Evolutionary conservation across 305 asterid species (phyloP).

Genomic region (Striga hermonthica): DNA sequence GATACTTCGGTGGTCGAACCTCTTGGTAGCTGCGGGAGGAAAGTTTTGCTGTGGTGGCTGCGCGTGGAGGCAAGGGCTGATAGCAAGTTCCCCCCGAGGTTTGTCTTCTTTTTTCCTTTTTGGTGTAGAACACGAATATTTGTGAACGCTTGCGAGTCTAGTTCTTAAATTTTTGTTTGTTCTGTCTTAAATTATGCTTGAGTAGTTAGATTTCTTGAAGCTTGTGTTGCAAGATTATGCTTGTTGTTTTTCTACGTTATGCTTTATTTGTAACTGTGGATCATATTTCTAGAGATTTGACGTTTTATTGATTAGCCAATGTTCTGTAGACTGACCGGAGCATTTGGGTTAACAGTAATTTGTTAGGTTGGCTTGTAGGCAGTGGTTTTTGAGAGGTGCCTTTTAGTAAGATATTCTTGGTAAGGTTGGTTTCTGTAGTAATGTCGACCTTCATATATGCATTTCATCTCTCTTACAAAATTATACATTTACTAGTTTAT

Average conservation of each 20-base stretch:
- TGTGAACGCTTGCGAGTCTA: conserved; percentile 7
- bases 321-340: neutral
- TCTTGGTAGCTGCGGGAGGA: conserved; percentile 83
- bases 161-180: neutral
- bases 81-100: conserved; percentile 92
- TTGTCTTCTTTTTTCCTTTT: conserved; percentile 32
- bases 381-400: neutral
- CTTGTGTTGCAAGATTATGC: conserved; percentile 9
- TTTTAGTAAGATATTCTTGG: neutral
- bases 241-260: conserved; percentile 17
- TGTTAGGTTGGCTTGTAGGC: neutral
- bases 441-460: neutral
- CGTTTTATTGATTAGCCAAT: conserved; percentile 17
- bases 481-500: neutral
- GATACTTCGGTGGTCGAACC: conserved; percentile 76
- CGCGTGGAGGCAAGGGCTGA: conserved; percentile 95
- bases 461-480: neutral
- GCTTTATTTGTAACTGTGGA: neutral
- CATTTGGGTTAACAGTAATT: neutral
- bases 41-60: conserved; percentile 85
- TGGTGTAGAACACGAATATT: conserved; percentile 13
- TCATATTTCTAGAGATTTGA: conserved; percentile 20
- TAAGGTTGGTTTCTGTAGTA: neutral
- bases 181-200: conserved; percentile 3
- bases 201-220: conserved; percentile 16